Base-by-base conservation (phyloP, 257 asterid genomes). In the Eustoma russellianum region DNA sequence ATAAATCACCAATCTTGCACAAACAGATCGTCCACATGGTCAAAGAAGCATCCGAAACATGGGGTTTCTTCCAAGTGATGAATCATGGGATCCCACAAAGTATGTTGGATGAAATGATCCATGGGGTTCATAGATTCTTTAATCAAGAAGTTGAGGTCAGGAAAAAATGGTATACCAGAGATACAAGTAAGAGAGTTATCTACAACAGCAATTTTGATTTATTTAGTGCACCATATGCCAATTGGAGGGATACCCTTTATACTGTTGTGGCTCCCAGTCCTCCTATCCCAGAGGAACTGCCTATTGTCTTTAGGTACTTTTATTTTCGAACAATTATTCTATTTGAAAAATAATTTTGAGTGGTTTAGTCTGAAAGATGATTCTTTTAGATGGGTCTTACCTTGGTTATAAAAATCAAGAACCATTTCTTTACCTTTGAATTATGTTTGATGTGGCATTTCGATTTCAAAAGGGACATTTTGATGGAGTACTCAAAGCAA, bases 401-500 rank as follows among this genome's bases (percentile, higher is more conserved):
- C n/a, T n/a, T n/a, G n/a, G n/a, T n/a, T n/a, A n/a, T n/a, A n/a
- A n/a, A n/a, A n/a, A 2, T 24, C 30, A 0, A 24, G 3, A 24
- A 24, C 30, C 3, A 1, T 24, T 24, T 4, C 30, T 24, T 24
- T 24, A 24, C 30, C 30, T 0, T 24, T 24, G 3, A 24, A 4
- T 24, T 24, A 24, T 24, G 30, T 24, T 24, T 24, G 30, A 4
- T 24, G 30, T 24, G 30, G 3, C 30, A 24, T 24, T 24, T 24
- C 3, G 30, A 24, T 24, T 24, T 1, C 0, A 24, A 24, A 24
- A 73, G 75, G 41, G 66, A 35, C 24, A 48, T 65, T 15, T 12
- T 73, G 63, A 15, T 68, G 2, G 75, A 77, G 43, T 77, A 72
- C 67, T 46, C 73, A 2, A 66, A 69, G 18, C 60, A 63, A 15